These are phyloP conservation scores for Nepenthes gracilis DNA, from an alignment of 148 eudicot species.

Conservation along the genomic window DNA sequence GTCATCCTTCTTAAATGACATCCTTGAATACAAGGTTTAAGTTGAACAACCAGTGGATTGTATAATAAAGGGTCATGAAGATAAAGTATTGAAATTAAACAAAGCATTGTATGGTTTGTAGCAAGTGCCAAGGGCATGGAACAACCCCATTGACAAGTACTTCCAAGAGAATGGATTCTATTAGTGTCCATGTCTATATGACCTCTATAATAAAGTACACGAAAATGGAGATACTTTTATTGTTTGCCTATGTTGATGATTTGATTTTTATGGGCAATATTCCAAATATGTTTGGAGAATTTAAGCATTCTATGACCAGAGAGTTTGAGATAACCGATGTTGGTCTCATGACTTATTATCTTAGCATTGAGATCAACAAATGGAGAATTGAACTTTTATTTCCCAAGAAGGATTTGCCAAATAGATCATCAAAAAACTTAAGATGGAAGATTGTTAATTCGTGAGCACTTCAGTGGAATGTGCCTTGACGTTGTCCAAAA, in stretches of 20 bases:
- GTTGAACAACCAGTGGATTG: conserved; percentile 9
- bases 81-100: conserved; percentile 1
- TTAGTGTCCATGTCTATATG: conserved; percentile 6
- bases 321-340: conserved; percentile 11
- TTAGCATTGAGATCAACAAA: conserved; percentile 7
- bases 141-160: conserved; percentile 10
- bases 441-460: conserved; percentile 5
- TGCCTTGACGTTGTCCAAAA: neutral
- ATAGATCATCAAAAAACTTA: conserved; percentile 9
- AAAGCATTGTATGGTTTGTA: conserved; percentile 14
- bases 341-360: conserved; percentile 3
- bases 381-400: conserved; percentile 3
- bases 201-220: conserved; percentile 5
- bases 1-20: conserved; percentile 5
- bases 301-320: conserved; percentile 1
- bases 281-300: neutral
- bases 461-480: conserved; percentile 1
- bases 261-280: conserved; percentile 2
- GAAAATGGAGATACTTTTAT: neutral
- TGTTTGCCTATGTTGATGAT: conserved; percentile 9
- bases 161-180: conserved; percentile 2
- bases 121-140: conserved; percentile 13
- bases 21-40: conserved; percentile 3
- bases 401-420: conserved; percentile 3
- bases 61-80: conserved; percentile 2